Base-by-base conservation (phyloP, 2,329 filamentous ascomycete species). In the Fusarium globosum region DNA sequence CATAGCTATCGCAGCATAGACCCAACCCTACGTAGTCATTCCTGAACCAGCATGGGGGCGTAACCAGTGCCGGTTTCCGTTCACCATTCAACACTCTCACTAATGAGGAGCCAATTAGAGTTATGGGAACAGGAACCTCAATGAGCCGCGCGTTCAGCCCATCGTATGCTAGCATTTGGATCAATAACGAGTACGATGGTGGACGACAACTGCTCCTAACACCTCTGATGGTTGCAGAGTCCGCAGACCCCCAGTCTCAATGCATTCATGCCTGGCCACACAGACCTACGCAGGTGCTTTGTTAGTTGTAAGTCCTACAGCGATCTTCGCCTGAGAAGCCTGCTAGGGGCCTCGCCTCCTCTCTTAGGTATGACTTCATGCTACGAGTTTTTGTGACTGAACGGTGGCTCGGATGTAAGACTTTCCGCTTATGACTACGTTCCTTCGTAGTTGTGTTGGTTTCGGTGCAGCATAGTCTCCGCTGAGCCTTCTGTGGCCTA, bases 1-100 rank as follows among this genome's bases (percentile, higher is more conserved):
- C 10, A 21, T 15, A 28, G 5, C 14, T 18, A 2, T 7, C 2
- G 1, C 6, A 4, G 3, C 36, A 55, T 2, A n/a, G 2, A 10
- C 7, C 11, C 36, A 28, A n/a, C 51, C 23, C 23, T n/a, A 28
- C 2, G 13, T n/a, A 7, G 5, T 9, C 35, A 16, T 11, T 30
- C 28, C 28, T 30, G 26, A 28, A 28, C 26, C 26, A 28, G 26
- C 26, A 28, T 6, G 4, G 2, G 8, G 10, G 20, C 14, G 7
- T 9, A n/a, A 0, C 15, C 20, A 16, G 23, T 30, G 23, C 51
- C 26, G 36, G 21, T 30, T 41, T 41, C 23, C 23, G 51, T 55
- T 28, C 36, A 28, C 23, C 4, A 7, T 28, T 18, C 13, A 16
- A 4, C 9, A 26, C 11, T 53, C 13, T 7, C n/a, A 18, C 21